Evolutionary conservation across 2,329 filamentous ascomycete genomes (phyloP), one percentile per base, ranked within the genome.

Genomic region (Nothomitra cinnamomea): DNA sequence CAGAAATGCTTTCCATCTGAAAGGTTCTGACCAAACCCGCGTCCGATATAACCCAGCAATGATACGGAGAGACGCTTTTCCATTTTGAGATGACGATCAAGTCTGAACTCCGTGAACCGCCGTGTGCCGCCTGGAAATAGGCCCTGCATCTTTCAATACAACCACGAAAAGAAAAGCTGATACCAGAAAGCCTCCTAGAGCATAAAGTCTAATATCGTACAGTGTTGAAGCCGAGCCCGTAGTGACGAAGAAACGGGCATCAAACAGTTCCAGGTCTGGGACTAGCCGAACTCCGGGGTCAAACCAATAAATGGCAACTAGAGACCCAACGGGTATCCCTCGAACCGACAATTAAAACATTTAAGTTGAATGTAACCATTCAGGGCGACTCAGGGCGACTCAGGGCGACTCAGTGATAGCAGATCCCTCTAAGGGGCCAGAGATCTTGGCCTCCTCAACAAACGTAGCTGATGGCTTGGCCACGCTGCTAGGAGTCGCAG

Each of bases 381-480:
- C 28, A 32, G n/a, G 5, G 28, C 17, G 7, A 15, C 22, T 47
- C 43, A 47, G n/a, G 5, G 28, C 17, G 7, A 15, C 22, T 47
- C 43, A 47, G 10, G 66, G 62, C 5, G 64, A 62, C 38, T 71
- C 68, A 17, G 64, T 57, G 55, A 67, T 64, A 12, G 60, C 57
- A 17, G 45, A 49, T 35, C 62, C 63, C 19, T 70, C 64, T 1
- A 64, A 56, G 17, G 58, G 54, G 3, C 61, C 62, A 2, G 65
- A 63, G 4, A 66, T 63, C 54, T 70, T 73, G 1, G 64, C 59
- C 36, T 73, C 71, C 43, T 74, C 71, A 8, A 62, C 55, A 15
- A 62, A 64, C 1, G 68, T 59, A 15, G 61, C 58, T 12, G 66
- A 63, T 21, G 68, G 61, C 58, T 72, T 75, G 43, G 25, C 8